phyloP scores from a whole-genome alignment of 202 grass and related monocot species.

The Carex sylvatica region DNA sequence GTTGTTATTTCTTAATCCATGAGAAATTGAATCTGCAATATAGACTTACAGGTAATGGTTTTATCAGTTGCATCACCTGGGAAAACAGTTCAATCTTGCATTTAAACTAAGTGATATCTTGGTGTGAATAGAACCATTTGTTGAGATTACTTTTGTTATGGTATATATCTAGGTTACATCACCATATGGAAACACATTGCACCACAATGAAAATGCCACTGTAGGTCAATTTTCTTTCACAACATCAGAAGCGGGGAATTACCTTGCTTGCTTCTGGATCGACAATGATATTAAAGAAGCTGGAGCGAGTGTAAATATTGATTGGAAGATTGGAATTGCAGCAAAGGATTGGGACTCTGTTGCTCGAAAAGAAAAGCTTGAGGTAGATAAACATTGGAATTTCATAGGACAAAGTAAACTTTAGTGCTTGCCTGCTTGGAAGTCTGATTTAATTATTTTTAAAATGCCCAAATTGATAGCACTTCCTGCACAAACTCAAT shows the following conservation, averaged over 20 bases:
- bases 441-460: not conserved
- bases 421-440: not conserved
- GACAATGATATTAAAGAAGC: constrained; percentile 52
- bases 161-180: constrained; percentile 64
- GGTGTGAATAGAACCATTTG: not conserved
- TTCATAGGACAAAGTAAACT: constrained; percentile 6
- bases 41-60: not conserved
- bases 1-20: not conserved
- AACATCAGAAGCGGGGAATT: constrained; percentile 79
- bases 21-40: not conserved
- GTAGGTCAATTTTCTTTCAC: constrained; percentile 82
- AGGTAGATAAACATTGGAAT: constrained; percentile 36
- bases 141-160: constrained; percentile 5
- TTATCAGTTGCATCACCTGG: not conserved
- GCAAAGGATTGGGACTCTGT: constrained; percentile 92
- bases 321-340: constrained; percentile 90
- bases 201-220: constrained; percentile 65
- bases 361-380: constrained; percentile 84
- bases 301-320: constrained; percentile 63
- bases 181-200: constrained; percentile 80
- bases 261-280: constrained; percentile 87
- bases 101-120: not conserved
- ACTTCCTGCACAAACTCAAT: not conserved
- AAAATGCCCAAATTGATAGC: constrained; percentile 1
- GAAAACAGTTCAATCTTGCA: not conserved